Evolutionary conservation across 495 filamentous ascomycete genomes (phyloP).

Genomic region (Poronia punctata): DNA sequence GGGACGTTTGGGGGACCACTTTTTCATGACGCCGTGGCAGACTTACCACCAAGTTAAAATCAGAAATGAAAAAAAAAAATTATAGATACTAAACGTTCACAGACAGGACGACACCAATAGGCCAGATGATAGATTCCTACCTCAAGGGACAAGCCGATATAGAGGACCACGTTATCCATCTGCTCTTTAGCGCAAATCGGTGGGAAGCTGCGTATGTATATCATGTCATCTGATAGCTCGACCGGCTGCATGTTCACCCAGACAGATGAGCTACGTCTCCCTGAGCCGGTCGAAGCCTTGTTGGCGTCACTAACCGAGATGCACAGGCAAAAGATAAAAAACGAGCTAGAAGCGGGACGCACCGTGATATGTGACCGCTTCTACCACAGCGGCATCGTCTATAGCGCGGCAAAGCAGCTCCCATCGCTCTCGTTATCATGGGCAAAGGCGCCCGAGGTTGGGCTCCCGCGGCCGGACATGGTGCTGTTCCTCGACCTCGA

Average conservation of each 20-base stretch:
- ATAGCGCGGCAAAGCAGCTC: conserved; percentile 86
- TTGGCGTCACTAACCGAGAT: conserved; percentile 1
- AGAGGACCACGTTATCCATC: conserved; percentile 88
- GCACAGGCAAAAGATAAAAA: conserved; percentile 49
- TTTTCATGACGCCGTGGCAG: too few species aligned
- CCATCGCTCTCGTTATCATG: conserved; percentile 62
- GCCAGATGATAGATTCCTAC: conserved; percentile 83
- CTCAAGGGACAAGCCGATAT: conserved; percentile 66
- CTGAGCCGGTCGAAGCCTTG: not conserved
- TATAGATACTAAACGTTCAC: not conserved
- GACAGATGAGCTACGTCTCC: not conserved
- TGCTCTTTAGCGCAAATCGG: conserved; percentile 91
- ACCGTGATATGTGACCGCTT: conserved; percentile 88
- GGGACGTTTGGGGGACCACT: too few species aligned
- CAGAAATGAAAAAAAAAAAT: not conserved
- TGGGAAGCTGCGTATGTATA: conserved; percentile 70
- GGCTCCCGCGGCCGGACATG: conserved; percentile 79
- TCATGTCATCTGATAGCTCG: not conserved
- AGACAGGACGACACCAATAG: conserved; percentile 88
- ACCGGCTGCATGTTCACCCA: not conserved
- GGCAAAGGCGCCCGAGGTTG: conserved; percentile 76
- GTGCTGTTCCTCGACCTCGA: conserved; percentile 82
- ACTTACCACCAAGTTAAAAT: too few species aligned
- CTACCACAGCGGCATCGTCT: conserved; percentile 88
- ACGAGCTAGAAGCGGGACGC: conserved; percentile 54